These are phyloP conservation scores for Oenanthe javanica DNA, from an alignment of 140 eudicot species.

Conservation along the genomic window DNA sequence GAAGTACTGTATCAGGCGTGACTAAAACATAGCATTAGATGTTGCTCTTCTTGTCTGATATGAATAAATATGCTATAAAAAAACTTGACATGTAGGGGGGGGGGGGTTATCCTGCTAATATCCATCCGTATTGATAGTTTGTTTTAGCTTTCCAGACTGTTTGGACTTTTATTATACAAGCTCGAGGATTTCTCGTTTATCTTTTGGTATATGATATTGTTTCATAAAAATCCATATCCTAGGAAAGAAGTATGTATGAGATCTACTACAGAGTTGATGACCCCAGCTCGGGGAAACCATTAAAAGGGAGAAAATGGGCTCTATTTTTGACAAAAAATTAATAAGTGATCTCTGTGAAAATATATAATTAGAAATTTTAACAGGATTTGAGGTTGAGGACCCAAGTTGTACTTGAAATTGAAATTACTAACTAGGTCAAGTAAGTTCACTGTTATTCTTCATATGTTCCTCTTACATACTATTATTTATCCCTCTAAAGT, in stretches of 20 bases:
- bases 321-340: not conserved
- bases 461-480: not conserved
- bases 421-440: not conserved
- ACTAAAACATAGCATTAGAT: not conserved
- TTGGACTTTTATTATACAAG: not conserved
- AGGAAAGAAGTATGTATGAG: not conserved
- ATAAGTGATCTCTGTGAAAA: not conserved
- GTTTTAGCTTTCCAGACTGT: not conserved
- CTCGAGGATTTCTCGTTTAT: not conserved
- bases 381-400: too few relatives aligned
- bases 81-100: not conserved
- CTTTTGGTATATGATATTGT: not conserved
- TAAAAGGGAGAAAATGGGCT: not conserved
- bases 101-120: not conserved
- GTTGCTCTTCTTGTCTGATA: not conserved
- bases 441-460: not conserved
- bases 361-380: not conserved
- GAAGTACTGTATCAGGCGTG: not conserved
- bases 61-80: too few relatives aligned
- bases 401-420: not conserved
- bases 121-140: not conserved
- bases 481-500: not conserved
- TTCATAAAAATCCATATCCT: not conserved
- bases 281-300: not conserved
- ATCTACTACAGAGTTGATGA: not conserved